These are phyloP conservation scores for Uronychia setigera DNA, from an alignment of 73 alveolate genomes.

Conservation along the genomic window DNA sequence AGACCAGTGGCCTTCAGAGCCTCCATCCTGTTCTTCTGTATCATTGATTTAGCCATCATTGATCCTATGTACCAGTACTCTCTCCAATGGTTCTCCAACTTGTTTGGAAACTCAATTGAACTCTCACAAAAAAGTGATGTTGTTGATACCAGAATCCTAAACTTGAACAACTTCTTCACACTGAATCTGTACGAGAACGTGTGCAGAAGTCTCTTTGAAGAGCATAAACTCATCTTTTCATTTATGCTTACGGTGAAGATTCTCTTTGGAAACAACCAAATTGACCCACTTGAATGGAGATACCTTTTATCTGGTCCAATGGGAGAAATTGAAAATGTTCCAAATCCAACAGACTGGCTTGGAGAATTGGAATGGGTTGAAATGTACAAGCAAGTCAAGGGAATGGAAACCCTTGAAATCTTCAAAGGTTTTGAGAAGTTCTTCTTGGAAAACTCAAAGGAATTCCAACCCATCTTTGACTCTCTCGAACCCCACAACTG, in stretches of 20 bases:
- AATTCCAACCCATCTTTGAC: conserved; percentile 86
- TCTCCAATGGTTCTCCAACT: conserved; percentile 98
- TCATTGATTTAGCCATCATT: conserved; percentile 96
- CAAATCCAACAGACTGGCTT: conserved; percentile 98
- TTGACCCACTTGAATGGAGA: conserved; percentile 91
- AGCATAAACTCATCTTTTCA: conserved; percentile 97
- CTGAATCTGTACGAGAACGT: conserved; percentile 96
- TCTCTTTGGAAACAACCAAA: conserved; percentile 75
- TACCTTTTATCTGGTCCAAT: conserved; percentile 97
- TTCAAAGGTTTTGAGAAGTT: conserved; percentile 91
- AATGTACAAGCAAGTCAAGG: conserved; percentile 89
- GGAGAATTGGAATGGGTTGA: conserved; percentile 98
- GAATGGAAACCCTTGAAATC: conserved; percentile 82
- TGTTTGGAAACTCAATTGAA: conserved; percentile 98
- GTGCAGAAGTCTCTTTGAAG: conserved; percentile 99
- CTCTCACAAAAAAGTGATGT: conserved; percentile 96
- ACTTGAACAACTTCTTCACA: conserved; percentile 96
- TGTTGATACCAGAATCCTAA: conserved; percentile 91
- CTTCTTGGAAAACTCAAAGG: conserved; percentile 82
- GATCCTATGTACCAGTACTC: conserved; percentile 99
- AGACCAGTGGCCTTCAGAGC: conserved; percentile 99
- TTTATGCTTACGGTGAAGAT: conserved; percentile 97
- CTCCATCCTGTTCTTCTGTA: conserved; percentile 97
- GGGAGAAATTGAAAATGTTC: conserved; percentile 91
- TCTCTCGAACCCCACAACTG: conserved; percentile 88